Evolutionary conservation across 2,329 filamentous ascomycete species (phyloP).

Genomic region (Fusarium aywerte): DNA sequence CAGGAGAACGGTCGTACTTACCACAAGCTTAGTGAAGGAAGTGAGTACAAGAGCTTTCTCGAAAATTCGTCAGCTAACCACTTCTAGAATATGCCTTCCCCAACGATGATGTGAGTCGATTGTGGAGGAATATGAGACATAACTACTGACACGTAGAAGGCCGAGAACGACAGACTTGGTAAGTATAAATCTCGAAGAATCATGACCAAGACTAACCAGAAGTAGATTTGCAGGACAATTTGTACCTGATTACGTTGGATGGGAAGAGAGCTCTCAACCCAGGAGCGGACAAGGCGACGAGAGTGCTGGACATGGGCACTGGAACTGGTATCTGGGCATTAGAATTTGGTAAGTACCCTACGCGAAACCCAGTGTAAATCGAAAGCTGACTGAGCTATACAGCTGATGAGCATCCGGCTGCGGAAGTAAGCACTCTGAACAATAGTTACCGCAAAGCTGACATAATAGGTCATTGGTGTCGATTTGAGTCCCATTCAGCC

Average conservation of each 20-base stretch:
- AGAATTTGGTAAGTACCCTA: neutral
- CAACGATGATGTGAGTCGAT: slow-evolving; percentile 29
- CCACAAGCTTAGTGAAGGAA: slow-evolving; percentile 28
- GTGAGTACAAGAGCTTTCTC: accelerated
- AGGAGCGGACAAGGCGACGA: slow-evolving; percentile 11
- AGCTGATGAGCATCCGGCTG: slow-evolving; percentile 25
- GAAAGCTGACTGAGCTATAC: neutral
- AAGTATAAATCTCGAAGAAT: accelerated
- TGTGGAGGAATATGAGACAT: accelerated
- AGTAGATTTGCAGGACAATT: slow-evolving; percentile 16
- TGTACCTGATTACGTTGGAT: slow-evolving; percentile 19
- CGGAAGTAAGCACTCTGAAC: neutral
- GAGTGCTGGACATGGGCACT: slow-evolving; percentile 27
- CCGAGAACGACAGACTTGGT: slow-evolving; percentile 26
- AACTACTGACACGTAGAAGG: neutral
- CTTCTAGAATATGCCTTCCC: slow-evolving; percentile 21
- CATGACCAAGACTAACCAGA: accelerated
- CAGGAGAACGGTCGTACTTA: slow-evolving; percentile 32
- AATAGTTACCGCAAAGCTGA: neutral
- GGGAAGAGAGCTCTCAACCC: slow-evolving; percentile 28
- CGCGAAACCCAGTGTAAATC: accelerated
- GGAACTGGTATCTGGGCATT: slow-evolving; percentile 29
- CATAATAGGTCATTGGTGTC: slow-evolving; percentile 19
- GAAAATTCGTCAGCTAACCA: accelerated
- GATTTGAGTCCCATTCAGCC: slow-evolving; percentile 27